These are phyloP conservation scores for Lagenaria siceraria DNA, from an alignment of 306 rosid species.

Conservation along the genomic window DNA sequence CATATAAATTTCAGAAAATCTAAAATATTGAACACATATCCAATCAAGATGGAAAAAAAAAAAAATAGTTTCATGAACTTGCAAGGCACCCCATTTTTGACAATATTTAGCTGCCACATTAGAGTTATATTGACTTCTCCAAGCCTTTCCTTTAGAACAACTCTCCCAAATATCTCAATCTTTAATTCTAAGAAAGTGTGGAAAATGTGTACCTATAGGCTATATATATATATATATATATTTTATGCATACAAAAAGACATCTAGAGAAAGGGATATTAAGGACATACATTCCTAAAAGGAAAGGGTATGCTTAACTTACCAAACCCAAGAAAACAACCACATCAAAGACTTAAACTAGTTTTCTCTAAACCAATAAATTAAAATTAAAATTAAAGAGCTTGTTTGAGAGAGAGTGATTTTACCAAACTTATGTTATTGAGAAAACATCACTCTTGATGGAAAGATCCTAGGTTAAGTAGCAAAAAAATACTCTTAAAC, in stretches of 20 bases:
- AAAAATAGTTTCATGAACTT: background rate
- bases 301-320: background rate
- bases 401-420: background rate
- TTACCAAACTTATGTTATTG: background rate
- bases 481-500: too few species aligned
- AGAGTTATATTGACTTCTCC: conserved; percentile 1
- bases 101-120: background rate
- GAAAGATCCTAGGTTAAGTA: too few species aligned
- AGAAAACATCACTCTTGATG: background rate
- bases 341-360: background rate
- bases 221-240: background rate
- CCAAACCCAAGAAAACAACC: background rate
- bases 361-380: background rate
- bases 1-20: background rate
- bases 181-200: conserved; percentile 4
- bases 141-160: background rate
- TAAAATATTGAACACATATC: background rate
- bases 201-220: background rate
- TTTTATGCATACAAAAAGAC: background rate
- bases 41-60: background rate
- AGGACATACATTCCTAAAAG: background rate
- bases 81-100: background rate
- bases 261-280: background rate
- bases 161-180: background rate
- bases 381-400: too few species aligned